Percentiles rank a stretch among this genome's conserved stretches.
phyloP scores from a whole-genome alignment of 164 flowering plant species.

The Cinnamomum chago region DNA sequence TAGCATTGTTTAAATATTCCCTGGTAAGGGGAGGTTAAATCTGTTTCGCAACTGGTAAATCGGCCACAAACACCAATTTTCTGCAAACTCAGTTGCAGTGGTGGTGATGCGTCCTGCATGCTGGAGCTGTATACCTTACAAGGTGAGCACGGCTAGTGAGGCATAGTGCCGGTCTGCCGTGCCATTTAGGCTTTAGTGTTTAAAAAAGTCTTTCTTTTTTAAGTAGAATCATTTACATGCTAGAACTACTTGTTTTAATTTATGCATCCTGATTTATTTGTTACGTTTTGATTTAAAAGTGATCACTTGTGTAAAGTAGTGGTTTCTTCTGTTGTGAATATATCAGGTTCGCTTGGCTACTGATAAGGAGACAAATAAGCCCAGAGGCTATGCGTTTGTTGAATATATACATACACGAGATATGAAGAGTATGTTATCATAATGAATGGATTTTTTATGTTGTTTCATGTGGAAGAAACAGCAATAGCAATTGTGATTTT shows the following conservation, averaged over 20 bases:
- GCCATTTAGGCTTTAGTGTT: conserved; percentile 60
- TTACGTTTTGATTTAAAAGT: not conserved
- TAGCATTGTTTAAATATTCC: conserved; percentile 32
- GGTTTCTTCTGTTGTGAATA: conserved; percentile 11
- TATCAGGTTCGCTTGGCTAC: conserved; percentile 78
- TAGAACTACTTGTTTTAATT: conserved; percentile 7
- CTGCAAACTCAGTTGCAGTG: conserved; percentile 63
- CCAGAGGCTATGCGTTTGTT: conserved; percentile 95
- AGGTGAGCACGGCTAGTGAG: conserved; percentile 99
- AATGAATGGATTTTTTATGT: no score
- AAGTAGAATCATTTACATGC: conserved; percentile 1
- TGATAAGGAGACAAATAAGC: conserved; percentile 70
- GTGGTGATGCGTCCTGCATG: conserved; percentile 76
- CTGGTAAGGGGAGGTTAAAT: conserved; percentile 52
- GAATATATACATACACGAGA: conserved; percentile 92
- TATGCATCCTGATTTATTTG: not conserved
- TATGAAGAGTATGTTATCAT: conserved; percentile 72
- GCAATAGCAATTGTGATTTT: not conserved
- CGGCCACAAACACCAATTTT: conserved; percentile 54
- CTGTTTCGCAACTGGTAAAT: conserved; percentile 56
- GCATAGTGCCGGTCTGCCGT: conserved; percentile 98
- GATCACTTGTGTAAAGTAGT: not conserved
- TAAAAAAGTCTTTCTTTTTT: not conserved
- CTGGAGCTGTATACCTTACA: conserved; percentile 63
- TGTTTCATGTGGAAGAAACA: not conserved